Conservation (phyloP, 148 eudicot species). For the Rhododendron simsii region DNA sequence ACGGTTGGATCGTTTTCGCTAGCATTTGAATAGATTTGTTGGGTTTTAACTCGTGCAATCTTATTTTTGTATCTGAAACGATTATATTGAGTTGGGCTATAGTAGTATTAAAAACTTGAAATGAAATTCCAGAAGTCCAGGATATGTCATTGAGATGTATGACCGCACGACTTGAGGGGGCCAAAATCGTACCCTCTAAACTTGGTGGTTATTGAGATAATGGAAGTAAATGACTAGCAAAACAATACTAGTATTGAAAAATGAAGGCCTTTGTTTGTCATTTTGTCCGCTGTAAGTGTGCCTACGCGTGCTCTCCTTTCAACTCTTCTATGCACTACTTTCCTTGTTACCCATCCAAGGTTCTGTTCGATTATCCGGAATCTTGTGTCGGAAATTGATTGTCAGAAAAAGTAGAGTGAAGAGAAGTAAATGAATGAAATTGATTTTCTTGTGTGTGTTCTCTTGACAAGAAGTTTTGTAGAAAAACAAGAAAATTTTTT, state of each 20-base stretch:
- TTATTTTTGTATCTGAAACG: no score
- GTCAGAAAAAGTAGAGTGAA: no score
- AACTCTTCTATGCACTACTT: constrained; percentile 45
- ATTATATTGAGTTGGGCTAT: no score
- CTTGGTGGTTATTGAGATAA: background rate
- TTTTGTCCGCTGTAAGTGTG: background rate
- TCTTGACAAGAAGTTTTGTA: no score
- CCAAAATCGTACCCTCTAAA: background rate
- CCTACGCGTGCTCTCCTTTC: constrained; percentile 14
- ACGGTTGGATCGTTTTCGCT: no score
- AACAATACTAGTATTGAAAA: background rate
- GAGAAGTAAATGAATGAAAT: no score
- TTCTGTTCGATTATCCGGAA: no score
- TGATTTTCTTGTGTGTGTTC: no score
- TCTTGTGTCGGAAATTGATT: no score
- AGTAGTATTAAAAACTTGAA: background rate
- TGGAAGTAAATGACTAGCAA: background rate
- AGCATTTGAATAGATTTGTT: no score
- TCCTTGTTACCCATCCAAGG: constrained; percentile 18
- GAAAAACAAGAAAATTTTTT: no score
- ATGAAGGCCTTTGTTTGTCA: background rate
- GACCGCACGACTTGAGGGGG: background rate
- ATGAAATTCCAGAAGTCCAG: background rate
- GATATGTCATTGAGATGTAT: background rate
- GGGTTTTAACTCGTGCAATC: no score